Evolutionary conservation across 73 alveolate species (phyloP), one percentile per base, ranked within the genome.

Genomic region (Tetrahymena borealis): DNA sequence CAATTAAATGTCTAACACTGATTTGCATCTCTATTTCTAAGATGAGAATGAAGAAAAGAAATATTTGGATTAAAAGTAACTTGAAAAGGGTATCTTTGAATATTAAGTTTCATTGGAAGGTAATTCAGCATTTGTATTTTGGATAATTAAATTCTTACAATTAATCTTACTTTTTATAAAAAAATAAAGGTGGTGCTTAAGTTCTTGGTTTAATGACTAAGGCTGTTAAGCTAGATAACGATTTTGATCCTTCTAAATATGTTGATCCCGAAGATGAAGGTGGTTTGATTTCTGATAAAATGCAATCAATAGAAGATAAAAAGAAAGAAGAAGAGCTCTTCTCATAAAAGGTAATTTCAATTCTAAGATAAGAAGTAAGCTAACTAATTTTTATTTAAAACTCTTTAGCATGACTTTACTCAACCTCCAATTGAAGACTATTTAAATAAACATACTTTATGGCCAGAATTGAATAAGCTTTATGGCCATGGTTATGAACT

Each of bases 401-500:
- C 20, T 0, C n/a, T n/a, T 24, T 2, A 60, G 85, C 85, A 60
- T 28, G 85, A 60, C 28, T 60, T 60, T 60, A 60, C 85, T 60
- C 35, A 60, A 60, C 99, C 99, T 36, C 99, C 99, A 32, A 97
- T 95, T 94, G 99, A 98, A 96, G 99, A 97, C 91, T 95, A 95
- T 85, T 93, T 98, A 32, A 94, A 96, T 93, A 97, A 96, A 78
- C 95, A 97, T 93, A 96, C 99, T 9, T 97, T 98, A 90, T 98
- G 99, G 99, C 99, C 99, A 0, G 99, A 98, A 91, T 96, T 95
- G 78, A 94, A 97, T 39, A 98, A 98, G 94, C 96, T 98, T 91
- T 98, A 98, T 93, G 99, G 99, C 6, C 99, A 98, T 96, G 99
- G 99, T 78, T 98, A 97, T 96, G 99, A 98, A 93, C 92, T 98